phyloP scores from a whole-genome alignment of 768 basidiomycete species.

The Russula abietina region DNA sequence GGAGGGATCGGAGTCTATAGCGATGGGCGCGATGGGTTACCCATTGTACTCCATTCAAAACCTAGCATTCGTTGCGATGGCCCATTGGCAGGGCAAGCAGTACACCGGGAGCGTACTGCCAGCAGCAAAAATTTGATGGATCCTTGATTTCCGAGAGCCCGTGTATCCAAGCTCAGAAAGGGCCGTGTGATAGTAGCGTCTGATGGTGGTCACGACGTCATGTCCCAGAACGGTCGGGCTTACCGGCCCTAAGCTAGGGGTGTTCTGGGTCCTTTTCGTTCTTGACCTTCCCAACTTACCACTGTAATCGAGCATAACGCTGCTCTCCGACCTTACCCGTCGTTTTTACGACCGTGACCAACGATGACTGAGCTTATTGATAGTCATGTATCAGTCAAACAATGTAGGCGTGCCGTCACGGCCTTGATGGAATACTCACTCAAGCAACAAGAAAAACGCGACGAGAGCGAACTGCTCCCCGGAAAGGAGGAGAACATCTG shows the following conservation, averaged over 20 bases:
- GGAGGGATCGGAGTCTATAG: too few relatives aligned
- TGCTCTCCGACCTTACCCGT: not conserved
- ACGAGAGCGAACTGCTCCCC: conserved; percentile 68
- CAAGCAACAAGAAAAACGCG: conserved; percentile 56
- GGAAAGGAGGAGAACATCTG: conserved; percentile 82
- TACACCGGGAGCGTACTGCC: too few relatives aligned
- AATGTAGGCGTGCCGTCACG: conserved; percentile 72
- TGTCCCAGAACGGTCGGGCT: not conserved
- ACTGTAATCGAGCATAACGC: not conserved
- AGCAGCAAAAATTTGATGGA: not conserved
- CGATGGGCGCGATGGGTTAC: too few relatives aligned
- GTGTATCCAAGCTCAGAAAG: too few relatives aligned
- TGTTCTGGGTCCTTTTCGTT: conserved; percentile 6
- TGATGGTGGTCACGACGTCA: too few relatives aligned
- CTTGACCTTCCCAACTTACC: not conserved
- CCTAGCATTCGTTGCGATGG: not conserved
- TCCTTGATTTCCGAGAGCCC: not conserved
- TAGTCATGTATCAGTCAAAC: conserved; percentile 57
- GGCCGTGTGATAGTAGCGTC: too few relatives aligned
- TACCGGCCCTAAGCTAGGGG: not conserved
- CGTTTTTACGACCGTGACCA: not conserved
- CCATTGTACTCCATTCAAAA: too few relatives aligned
- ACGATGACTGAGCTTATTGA: conserved; percentile 49
- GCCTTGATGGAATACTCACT: conserved; percentile 69
- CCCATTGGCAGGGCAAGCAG: not conserved